Base-by-base conservation (phyloP, 2,329 filamentous ascomycete genomes). In the Aspergillus felis region DNA sequence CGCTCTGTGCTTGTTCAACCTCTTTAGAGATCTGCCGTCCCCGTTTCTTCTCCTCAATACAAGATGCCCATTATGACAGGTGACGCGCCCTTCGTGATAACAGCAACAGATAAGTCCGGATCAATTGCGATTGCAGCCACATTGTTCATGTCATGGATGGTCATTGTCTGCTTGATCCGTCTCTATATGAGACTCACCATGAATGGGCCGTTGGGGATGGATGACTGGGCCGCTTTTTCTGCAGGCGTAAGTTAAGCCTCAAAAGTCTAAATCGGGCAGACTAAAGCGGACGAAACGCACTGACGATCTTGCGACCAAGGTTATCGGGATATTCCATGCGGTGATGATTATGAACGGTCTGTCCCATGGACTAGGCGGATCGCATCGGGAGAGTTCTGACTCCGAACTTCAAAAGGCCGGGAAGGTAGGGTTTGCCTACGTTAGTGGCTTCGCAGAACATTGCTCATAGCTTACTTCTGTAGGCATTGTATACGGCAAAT, bases 71-170 rank as follows among this genome's bases (percentile, higher is more conserved):
- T 41, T 50, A 56, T 57, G 55, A 24, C 41, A 12, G 53, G 32
- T 25, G 24, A 51, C 4, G 52, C 56, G 8, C 56, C 59, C 1
- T 66, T 64, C 50, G 47, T 49, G 24, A 51, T 66, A 46, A 54
- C 57, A 10, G 42, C 61, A 8, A 63, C 60, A 4, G 61, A 66
- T 51, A 58, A 57, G 32, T 55, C 59, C 25, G 63, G 63, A 14
- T 22, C 58, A 51, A 52, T 65, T 44, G 56, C 61, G 1, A 63
- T 66, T 47, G 51, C 54, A 22, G 56, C 64, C 3, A 61, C 58
- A 1, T 28, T 66, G 8, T 64, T 66, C 29, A 64, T 66, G 63
- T 64, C 61, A n/a, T 65, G 63, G 63, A 66, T 65, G 61, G 51
- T 63, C 2, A 25, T 61, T 14, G 61, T 62, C 17, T 57, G 51